A percentile compares a stretch with the other conserved stretches of the same genome.
These are phyloP conservation scores for Thozetella sp. DNA, from an alignment of 495 filamentous ascomycete genomes.

Conservation along the genomic window DNA sequence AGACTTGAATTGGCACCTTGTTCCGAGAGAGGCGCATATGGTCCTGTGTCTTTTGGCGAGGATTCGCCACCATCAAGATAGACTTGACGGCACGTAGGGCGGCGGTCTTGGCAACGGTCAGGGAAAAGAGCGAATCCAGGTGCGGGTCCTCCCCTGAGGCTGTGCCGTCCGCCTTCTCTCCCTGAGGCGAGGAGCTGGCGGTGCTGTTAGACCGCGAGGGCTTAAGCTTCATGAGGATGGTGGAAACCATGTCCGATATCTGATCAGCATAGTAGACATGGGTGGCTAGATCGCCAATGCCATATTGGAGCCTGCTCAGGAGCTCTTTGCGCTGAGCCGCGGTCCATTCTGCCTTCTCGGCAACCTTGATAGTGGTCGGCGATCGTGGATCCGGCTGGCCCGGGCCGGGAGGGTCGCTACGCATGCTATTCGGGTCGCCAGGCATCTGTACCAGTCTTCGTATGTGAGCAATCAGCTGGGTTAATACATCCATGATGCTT, in stretches of 20 bases:
- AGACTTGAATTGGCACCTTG: constrained; percentile 73
- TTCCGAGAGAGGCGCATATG: constrained; percentile 69
- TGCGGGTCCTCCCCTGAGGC: constrained; percentile 30
- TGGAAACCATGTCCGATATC: constrained; percentile 85
- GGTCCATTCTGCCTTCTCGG: constrained; percentile 21
- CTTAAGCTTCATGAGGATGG: constrained; percentile 75
- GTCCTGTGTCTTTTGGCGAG: constrained; percentile 56
- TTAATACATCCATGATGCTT: constrained; percentile 87
- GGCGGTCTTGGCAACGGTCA: constrained; percentile 70
- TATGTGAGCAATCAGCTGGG: constrained; percentile 80
- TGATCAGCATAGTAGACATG: constrained; percentile 96
- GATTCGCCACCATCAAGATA: constrained; percentile 78
- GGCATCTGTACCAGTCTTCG: constrained; percentile 70
- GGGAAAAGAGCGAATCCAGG: constrained; percentile 70
- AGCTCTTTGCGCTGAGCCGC: constrained; percentile 50
- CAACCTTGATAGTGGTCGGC: constrained; percentile 18
- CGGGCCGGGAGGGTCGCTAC: constrained; percentile 22
- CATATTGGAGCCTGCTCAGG: constrained; percentile 67
- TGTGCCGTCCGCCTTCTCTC: constrained; percentile 35
- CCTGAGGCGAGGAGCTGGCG: constrained; percentile 34
- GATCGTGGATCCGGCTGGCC: constrained; percentile 25
- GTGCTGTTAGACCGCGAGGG: constrained; percentile 49
- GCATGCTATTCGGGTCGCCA: constrained; percentile 43
- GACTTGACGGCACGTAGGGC: constrained; percentile 81
- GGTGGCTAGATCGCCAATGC: constrained; percentile 83